Evolutionary conservation across 768 basidiomycete genomes (phyloP).

Genomic region (Russula emetica): DNA sequence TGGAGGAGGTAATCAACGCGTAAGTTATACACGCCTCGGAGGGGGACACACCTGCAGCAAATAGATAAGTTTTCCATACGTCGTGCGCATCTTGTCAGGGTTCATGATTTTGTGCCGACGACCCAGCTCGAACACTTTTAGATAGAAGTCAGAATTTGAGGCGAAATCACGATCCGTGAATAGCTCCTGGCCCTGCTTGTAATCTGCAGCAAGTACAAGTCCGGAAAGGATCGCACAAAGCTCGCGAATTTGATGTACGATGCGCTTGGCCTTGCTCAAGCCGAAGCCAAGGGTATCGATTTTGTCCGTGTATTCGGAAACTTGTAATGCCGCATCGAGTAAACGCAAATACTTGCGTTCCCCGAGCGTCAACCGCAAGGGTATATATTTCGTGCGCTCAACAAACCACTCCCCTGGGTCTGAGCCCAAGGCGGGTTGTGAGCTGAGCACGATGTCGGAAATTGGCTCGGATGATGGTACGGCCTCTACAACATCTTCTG

Average conservation of each 20-base stretch:
- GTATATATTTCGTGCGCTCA: slow-evolving; percentile 76
- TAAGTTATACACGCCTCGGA: neutral
- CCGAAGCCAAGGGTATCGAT: slow-evolving; percentile 79
- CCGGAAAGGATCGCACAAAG: slow-evolving; percentile 86
- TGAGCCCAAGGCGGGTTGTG: slow-evolving; percentile 56
- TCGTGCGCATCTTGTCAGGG: slow-evolving; percentile 86
- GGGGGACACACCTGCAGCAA: slow-evolving; percentile 60
- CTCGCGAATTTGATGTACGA: slow-evolving; percentile 82
- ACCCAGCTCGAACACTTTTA: slow-evolving; percentile 75
- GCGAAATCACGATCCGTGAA: slow-evolving; percentile 80
- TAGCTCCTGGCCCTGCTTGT: slow-evolving; percentile 83
- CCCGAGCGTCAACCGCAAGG: slow-evolving; percentile 63
- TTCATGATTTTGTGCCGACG: slow-evolving; percentile 89
- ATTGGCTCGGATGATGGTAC: slow-evolving; percentile 27
- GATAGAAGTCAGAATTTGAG: slow-evolving; percentile 75
- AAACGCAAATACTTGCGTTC: slow-evolving; percentile 85
- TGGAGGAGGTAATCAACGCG: slow-evolving; percentile 33
- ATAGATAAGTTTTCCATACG: slow-evolving; percentile 83
- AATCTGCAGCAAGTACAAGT: slow-evolving; percentile 75
- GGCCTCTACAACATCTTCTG: slow-evolving; percentile 39
- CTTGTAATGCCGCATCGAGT: slow-evolving; percentile 77
- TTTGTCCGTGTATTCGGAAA: slow-evolving; percentile 88
- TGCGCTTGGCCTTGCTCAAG: slow-evolving; percentile 78
- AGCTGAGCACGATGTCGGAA: slow-evolving; percentile 41
- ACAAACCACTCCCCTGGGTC: slow-evolving; percentile 82